Conservation (phyloP, 2,329 filamentous ascomycete species). For the Madurella fahalii region DNA sequence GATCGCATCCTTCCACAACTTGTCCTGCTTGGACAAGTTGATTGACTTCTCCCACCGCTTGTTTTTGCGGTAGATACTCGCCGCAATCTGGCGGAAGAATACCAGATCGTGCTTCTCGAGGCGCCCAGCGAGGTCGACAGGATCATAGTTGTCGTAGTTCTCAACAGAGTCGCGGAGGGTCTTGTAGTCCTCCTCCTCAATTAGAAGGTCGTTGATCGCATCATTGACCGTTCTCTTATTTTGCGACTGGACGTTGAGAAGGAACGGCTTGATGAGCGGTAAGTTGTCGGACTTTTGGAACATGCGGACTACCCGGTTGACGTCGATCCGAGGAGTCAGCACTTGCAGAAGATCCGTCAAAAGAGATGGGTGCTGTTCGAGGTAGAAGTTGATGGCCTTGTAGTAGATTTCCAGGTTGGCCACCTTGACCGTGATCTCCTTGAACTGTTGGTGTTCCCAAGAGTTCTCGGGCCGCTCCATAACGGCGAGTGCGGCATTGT, state of each 20-base stretch:
- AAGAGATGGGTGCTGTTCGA: slow-evolving; percentile 92
- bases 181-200: slow-evolving; percentile 99
- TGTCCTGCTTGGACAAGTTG: slow-evolving; percentile 95
- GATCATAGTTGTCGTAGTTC: slow-evolving; percentile 99
- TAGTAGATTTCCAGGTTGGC: slow-evolving; percentile 99
- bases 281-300: slow-evolving; percentile 98
- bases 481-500: slow-evolving; percentile 94
- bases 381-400: slow-evolving; percentile 91
- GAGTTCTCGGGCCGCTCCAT: slow-evolving; percentile 97
- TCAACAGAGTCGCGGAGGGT: slow-evolving; percentile 94
- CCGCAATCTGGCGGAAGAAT: slow-evolving; percentile 98
- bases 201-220: slow-evolving; percentile 94
- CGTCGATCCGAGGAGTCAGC: slow-evolving; percentile 89
- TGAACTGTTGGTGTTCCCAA: slow-evolving; percentile 99
- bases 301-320: slow-evolving; percentile 98
- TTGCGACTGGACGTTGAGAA: slow-evolving; percentile 90
- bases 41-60: slow-evolving; percentile 99
- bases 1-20: slow-evolving; percentile 98
- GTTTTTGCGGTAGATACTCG: slow-evolving; percentile 98
- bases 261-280: slow-evolving; percentile 96
- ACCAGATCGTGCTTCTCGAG: slow-evolving; percentile 97
- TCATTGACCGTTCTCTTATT: slow-evolving; percentile 99
- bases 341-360: slow-evolving; percentile 93
- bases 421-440: slow-evolving; percentile 97
- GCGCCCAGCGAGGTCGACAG: slow-evolving; percentile 83